A percentile compares a stretch with the other conserved stretches of the same genome.
These are phyloP conservation scores for Cercospora berteroae DNA, from an alignment of 2,329 filamentous ascomycete species.

Conservation along the genomic window DNA sequence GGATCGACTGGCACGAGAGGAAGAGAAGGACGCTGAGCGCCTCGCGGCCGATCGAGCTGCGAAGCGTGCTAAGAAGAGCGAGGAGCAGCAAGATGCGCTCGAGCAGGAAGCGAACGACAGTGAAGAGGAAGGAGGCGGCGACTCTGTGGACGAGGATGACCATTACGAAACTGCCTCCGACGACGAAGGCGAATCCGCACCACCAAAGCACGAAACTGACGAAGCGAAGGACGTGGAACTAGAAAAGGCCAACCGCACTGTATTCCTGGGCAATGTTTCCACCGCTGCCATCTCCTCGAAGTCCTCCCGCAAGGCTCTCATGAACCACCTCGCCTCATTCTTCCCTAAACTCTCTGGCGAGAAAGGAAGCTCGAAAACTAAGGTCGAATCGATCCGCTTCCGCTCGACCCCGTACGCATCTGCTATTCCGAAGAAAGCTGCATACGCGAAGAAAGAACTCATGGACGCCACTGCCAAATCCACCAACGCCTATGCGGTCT, in stretches of 20 bases:
- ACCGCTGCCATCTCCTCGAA: constrained; percentile 79
- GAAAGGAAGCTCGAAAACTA: constrained; percentile 56
- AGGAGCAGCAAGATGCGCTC: constrained; percentile 15
- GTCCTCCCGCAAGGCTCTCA: constrained; percentile 71
- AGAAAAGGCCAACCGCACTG: constrained; percentile 82
- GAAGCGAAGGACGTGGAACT: constrained; percentile 56
- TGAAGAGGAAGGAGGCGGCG: constrained; percentile 29
- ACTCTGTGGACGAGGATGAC: constrained; percentile 30
- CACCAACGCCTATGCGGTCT: constrained; percentile 92
- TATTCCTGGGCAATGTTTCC: constrained; percentile 91
- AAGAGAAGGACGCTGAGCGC: constrained; percentile 35
- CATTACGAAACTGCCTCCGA: constrained; percentile 32
- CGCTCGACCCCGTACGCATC: constrained; percentile 85
- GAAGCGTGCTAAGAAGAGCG: constrained; percentile 34
- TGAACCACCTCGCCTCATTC: constrained; percentile 75
- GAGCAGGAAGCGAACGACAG: constrained; percentile 28
- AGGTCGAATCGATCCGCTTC: constrained; percentile 88
- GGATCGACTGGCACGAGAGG: constrained; percentile 57
- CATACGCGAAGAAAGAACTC: constrained; percentile 84
- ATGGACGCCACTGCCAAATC: constrained; percentile 90
- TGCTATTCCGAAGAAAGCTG: constrained; percentile 86
- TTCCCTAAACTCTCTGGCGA: constrained; percentile 55
- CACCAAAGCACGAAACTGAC: constrained; percentile 53
- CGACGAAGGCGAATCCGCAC: constrained; percentile 56
- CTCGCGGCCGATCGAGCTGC: constrained; percentile 32